phyloP scores from a whole-genome alignment of 1,139 yeast genomes.

The Geotrichum fermentans region DNA sequence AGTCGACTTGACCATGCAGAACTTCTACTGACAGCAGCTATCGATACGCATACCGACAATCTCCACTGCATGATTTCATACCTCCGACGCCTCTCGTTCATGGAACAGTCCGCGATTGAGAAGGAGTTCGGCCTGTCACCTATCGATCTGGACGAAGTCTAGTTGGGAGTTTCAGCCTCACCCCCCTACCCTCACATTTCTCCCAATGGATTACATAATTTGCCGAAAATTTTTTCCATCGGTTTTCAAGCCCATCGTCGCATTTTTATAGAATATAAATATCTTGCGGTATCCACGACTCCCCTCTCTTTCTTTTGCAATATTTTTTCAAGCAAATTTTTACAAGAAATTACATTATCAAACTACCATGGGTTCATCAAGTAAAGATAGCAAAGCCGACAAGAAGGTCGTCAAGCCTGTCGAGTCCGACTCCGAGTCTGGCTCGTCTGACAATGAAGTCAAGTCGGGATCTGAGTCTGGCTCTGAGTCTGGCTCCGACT shows the following conservation, averaged over 20 bases:
- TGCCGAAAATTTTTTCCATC: constrained; percentile 4
- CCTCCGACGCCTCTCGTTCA: constrained; percentile 26
- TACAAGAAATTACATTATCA: background rate
- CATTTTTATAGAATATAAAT: constrained; percentile 4
- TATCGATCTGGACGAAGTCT: constrained; percentile 23
- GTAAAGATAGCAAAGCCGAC: constrained; percentile 29
- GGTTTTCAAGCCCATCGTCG: background rate
- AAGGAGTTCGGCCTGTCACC: constrained; percentile 33
- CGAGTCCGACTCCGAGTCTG: constrained; percentile 28
- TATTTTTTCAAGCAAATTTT: constrained; percentile 9
- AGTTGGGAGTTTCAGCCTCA: background rate
- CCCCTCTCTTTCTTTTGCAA: constrained; percentile 12
- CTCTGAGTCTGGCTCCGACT: constrained; percentile 26
- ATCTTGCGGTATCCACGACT: background rate
- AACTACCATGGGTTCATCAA: constrained; percentile 23
- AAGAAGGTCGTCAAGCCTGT: constrained; percentile 31
- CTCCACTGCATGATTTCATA: constrained; percentile 30
- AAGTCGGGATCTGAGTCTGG: constrained; percentile 28
- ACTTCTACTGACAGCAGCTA: constrained; percentile 14
- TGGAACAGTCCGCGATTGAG: constrained; percentile 23
- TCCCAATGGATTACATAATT: constrained; percentile 1
- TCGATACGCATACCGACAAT: constrained; percentile 33
- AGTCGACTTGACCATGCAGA: constrained; percentile 18
- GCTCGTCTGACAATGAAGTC: constrained; percentile 36
- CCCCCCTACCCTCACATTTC: background rate